Evolutionary conservation across 371 early-diverging fungal species (phyloP), one percentile per base, ranked within the genome.

Genomic region (Smittium mucronatum): DNA sequence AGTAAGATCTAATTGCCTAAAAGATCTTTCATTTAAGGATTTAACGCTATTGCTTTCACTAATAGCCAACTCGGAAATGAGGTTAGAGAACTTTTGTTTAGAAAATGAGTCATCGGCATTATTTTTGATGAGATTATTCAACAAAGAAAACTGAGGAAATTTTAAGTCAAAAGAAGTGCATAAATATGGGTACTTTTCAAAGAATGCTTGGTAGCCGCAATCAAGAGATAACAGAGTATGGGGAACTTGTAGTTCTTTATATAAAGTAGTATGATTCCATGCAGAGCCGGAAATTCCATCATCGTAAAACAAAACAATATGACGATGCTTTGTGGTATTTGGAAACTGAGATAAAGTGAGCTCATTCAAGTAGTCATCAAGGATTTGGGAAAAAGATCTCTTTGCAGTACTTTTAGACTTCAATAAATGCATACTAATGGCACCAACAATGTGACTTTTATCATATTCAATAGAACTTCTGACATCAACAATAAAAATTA

Each of bases 401-500:
- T 31, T 61, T 5, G 28, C 63, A 26, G n/a, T 63, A 63, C 11
- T 11, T 32, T 63, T 63, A 16, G 11, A 11, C n/a, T 63, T 63
- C 11, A 63, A 16, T 63, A 16, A 11, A 11, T 5, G 15, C 32
- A 63, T 16, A n/a, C 63, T 63, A n/a, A 63, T 32, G 8, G 63
- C 63, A 63, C 29, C 17, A 26, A 29, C 28, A 16, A 63, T 63
- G 28, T 63, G 63, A 29, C 63, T 28, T 32, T 63, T n/a, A 16
- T 63, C 32, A 32, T 63, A 63, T 28, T 63, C 63, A 11, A 16
- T 28, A 16, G 8, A 26, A 16, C 32, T 32, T 32, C 63, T 63
- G 17, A n/a, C n/a, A 63, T 63, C 63, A 63, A 63, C 63, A 29
- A 63, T 63, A 26, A 63, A 26, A 11, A 63, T n/a, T n/a, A n/a